A percentile compares a stretch with the other conserved stretches of the same genome.
Conservation (phyloP, 2,329 filamentous ascomycete genomes). For the Phaeosphaeriaceae sp. region DNA sequence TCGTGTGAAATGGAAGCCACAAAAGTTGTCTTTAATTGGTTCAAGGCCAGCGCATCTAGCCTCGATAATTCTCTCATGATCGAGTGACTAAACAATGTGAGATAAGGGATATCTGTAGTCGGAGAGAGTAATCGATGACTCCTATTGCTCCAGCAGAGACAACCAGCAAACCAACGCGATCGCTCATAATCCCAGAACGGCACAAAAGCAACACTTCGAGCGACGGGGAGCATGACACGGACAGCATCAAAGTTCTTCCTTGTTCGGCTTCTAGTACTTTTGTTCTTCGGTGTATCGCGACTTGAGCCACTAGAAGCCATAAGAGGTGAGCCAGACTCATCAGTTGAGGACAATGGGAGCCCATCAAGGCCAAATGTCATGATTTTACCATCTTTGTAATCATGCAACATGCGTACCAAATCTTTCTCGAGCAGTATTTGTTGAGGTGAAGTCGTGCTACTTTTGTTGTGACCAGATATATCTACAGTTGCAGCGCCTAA, state of each 20-base stretch:
- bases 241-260: background rate
- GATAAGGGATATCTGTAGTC: slow-evolving; percentile 41
- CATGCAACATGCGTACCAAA: slow-evolving; percentile 1
- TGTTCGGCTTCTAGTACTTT: background rate
- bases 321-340: slow-evolving; percentile 2
- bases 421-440: background rate
- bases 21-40: slow-evolving; percentile 58
- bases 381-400: slow-evolving; percentile 1
- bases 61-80: slow-evolving; percentile 64
- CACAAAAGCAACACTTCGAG: slow-evolving; percentile 45
- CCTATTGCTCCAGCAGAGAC: slow-evolving; percentile 44
- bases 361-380: slow-evolving; percentile 5
- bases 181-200: slow-evolving; percentile 50
- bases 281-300: background rate
- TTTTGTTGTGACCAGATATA: background rate
- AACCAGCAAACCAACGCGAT: slow-evolving; percentile 46
- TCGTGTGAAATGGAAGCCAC: slow-evolving; percentile 61
- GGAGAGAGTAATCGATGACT: slow-evolving; percentile 35
- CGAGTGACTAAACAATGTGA: slow-evolving; percentile 52
- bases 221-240: slow-evolving; percentile 10
- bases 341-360: slow-evolving; percentile 1
- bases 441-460: background rate
- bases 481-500: background rate
- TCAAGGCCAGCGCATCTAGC: slow-evolving; percentile 56
- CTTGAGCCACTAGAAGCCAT: background rate